phyloP scores from a whole-genome alignment of 495 filamentous ascomycete genomes.

The Xylaria cubensis region DNA sequence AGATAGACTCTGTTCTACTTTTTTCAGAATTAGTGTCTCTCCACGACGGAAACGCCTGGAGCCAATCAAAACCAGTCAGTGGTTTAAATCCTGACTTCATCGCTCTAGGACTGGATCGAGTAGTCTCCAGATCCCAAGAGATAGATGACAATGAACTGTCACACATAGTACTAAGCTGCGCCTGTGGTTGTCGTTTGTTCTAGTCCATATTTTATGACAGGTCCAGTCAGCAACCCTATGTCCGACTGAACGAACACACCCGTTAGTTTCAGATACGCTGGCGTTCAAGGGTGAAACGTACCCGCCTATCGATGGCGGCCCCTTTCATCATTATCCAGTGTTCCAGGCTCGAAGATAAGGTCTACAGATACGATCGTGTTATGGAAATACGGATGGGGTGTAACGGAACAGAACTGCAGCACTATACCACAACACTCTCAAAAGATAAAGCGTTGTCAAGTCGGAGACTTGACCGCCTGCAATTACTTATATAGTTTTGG shows the following conservation, averaged over 20 bases:
- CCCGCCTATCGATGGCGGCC: background rate
- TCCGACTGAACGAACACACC: background rate
- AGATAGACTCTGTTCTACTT: background rate
- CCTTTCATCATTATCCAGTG: background rate
- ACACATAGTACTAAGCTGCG: background rate
- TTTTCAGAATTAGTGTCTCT: background rate
- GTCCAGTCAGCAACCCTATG: background rate
- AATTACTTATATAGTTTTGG: too few species aligned
- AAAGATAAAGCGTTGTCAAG: too few species aligned
- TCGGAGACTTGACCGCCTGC: too few species aligned
- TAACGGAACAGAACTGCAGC: too few species aligned
- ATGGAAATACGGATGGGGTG: background rate
- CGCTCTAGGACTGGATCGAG: background rate
- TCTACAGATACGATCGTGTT: background rate
- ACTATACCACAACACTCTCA: too few species aligned
- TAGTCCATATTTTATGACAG: background rate
- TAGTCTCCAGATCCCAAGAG: background rate
- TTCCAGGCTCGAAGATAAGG: background rate
- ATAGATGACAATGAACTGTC: background rate
- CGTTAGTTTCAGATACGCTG: background rate
- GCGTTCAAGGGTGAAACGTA: background rate
- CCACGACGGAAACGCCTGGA: background rate
- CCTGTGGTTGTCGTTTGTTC: background rate
- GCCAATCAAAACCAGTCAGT: slow-evolving; percentile 2
- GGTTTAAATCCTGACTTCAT: background rate